Base-by-base conservation (phyloP, 805 yeast genomes). In the Starmerella geochares region DNA sequence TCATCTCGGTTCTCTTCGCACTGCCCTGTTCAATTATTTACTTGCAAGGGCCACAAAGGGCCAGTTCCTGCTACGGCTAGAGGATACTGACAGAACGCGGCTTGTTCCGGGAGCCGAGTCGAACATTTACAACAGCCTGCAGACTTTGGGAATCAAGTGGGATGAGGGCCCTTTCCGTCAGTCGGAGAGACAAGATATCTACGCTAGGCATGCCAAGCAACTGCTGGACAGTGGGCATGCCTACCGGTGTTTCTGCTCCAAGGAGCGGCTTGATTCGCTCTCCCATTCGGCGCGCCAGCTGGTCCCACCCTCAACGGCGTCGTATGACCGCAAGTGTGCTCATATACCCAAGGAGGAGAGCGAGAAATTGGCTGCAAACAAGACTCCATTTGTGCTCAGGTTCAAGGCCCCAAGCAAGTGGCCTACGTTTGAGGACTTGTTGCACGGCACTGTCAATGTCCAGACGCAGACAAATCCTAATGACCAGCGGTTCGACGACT, bases 1-100 rank as follows among this genome's bases (percentile, higher is more conserved):
- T n/a, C 99, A 92, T 63, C 64, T 92, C 52, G 99, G 99, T 0
- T 88, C 96, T 0, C 63, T 92, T 41, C 70, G 99, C 63, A 92
- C 99, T 0, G 97, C 97, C 0, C 66, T 92, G 17, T 92, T 86
- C 67, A 92, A 92, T 65, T 92, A 80, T 60, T 65, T 92, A 16
- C 67, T 85, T 14, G 97, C 98, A 0, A 78, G 71, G 58, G 72
- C 76, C 48, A 86, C 95, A 0, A 76, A 77, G 0, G 98, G 98
- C 0, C 75, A 77, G 58, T 92, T 92, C 60, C 53, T 92, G 3
- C 64, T 92, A 14, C 71, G 99, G 39, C 64, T 92, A 17, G 99
- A 92, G 63, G 98, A 92, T 60, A 92, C 99, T 0, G 99, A 92
- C 65, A 87, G 77, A 57, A 79, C 75, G 17, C 66, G 98, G 50